phyloP scores from a whole-genome alignment of 495 filamentous ascomycete species.

The Talaromyces ruber region DNA sequence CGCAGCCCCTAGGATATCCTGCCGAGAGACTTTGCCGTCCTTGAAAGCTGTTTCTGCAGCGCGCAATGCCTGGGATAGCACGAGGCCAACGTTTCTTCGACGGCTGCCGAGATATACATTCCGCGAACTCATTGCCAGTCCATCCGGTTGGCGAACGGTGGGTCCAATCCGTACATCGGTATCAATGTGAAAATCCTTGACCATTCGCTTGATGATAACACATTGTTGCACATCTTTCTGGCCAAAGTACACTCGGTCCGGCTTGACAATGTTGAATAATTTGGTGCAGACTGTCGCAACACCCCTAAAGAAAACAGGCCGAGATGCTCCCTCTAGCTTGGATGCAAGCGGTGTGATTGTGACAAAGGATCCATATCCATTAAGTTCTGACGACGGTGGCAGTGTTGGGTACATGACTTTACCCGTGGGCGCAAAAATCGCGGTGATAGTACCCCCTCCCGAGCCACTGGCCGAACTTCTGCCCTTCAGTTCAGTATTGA shows the following conservation, averaged over 20 bases:
- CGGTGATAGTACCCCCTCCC: constrained; percentile 58
- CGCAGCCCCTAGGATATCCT: constrained; percentile 61
- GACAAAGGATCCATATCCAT: constrained; percentile 83
- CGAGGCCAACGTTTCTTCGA: constrained; percentile 60
- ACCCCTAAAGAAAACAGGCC: constrained; percentile 94
- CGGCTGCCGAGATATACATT: constrained; percentile 86
- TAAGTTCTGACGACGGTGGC: constrained; percentile 70
- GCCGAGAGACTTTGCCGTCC: constrained; percentile 46
- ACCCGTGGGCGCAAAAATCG: constrained; percentile 79
- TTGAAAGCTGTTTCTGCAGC: constrained; percentile 62
- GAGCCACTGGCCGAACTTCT: constrained; percentile 8
- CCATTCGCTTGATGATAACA: constrained; percentile 77
- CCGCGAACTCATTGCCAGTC: constrained; percentile 85
- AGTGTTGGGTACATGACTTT: constrained; percentile 78
- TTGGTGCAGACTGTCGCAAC: constrained; percentile 98
- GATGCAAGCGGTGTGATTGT: constrained; percentile 76
- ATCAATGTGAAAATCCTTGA: constrained; percentile 78
- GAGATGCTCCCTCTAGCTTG: constrained; percentile 70
- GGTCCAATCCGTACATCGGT: constrained; percentile 63
- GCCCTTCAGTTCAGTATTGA: constrained; percentile 62
- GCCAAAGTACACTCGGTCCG: constrained; percentile 89
- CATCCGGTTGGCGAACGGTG: constrained; percentile 72
- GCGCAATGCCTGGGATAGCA: constrained; percentile 57
- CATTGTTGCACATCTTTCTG: constrained; percentile 98
- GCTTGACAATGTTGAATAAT: constrained; percentile 84